These are phyloP conservation scores for Phaeosphaeriaceae sp. DNA, from an alignment of 2,329 filamentous ascomycete genomes.

Conservation along the genomic window DNA sequence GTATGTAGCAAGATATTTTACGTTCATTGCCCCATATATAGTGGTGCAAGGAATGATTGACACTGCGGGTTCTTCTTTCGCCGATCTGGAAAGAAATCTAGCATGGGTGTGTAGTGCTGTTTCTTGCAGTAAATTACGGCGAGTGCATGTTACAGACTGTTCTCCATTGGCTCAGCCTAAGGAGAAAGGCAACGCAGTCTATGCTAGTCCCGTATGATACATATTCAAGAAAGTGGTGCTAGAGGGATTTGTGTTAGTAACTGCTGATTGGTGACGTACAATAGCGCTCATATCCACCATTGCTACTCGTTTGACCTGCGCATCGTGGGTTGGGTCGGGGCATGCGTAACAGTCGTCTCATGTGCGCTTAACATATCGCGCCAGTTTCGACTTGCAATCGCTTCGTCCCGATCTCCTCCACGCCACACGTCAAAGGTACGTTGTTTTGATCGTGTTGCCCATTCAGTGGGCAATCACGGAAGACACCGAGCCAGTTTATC, in stretches of 20 bases:
- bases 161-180: not conserved
- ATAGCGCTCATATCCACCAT: too few species aligned
- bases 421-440: not conserved
- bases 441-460: not conserved
- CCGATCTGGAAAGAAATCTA: constrained; percentile 41
- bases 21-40: constrained; percentile 39
- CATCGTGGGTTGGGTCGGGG: too few species aligned
- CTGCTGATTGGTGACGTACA: too few species aligned
- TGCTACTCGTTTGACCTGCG: too few species aligned
- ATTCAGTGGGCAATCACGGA: constrained; percentile 3
- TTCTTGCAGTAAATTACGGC: constrained; percentile 39
- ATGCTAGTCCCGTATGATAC: too few species aligned
- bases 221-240: too few species aligned
- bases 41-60: constrained; percentile 48
- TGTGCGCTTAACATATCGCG: not conserved
- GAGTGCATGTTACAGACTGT: constrained; percentile 7
- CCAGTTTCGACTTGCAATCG: constrained; percentile 1
- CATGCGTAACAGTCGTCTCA: not conserved
- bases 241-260: too few species aligned
- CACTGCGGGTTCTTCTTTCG: constrained; percentile 46
- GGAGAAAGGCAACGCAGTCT: too few species aligned
- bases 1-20: constrained; percentile 48
- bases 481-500: constrained; percentile 62
- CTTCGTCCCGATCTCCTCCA: not conserved
- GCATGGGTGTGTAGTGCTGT: constrained; percentile 30